These are phyloP conservation scores for Aspergillus sp. DNA, from an alignment of 2,329 filamentous ascomycete genomes.

Conservation along the genomic window DNA sequence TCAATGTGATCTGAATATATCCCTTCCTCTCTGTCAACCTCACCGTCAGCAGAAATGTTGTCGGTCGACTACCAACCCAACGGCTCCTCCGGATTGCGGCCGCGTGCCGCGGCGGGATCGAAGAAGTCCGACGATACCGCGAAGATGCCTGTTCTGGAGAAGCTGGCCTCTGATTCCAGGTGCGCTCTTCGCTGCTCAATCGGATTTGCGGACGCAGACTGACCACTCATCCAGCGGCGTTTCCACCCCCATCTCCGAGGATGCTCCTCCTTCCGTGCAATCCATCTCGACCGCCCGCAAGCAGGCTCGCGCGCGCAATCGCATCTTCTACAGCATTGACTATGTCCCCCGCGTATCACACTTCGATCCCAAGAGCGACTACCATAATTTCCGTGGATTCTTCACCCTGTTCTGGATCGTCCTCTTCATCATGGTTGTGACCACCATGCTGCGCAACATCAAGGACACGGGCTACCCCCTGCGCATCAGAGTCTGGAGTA, in stretches of 20 bases:
- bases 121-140: constrained; percentile 25
- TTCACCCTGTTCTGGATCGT: constrained; percentile 98
- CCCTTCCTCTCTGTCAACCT: neutral
- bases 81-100: constrained; percentile 28
- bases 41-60: constrained; percentile 27
- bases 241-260: constrained; percentile 78
- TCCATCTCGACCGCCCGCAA: constrained; percentile 82
- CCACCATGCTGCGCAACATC: constrained; percentile 86
- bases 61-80: constrained; percentile 24
- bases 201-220: neutral
- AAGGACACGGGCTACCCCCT: constrained; percentile 90
- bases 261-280: constrained; percentile 89
- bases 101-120: constrained; percentile 25
- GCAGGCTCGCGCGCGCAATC: constrained; percentile 74
- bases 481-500: constrained; percentile 78
- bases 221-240: constrained; percentile 59
- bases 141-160: constrained; percentile 26
- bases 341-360: constrained; percentile 89
- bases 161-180: constrained; percentile 36
- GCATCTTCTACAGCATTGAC: constrained; percentile 89
- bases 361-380: constrained; percentile 88
- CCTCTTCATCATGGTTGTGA: constrained; percentile 93
- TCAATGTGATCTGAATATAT: constrained; percentile 19
- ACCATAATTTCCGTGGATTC: constrained; percentile 94
- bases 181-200: constrained; percentile 11